Evolutionary conservation across 331 rosid species (phyloP).

Genomic region (Erythrophleum ivorense): DNA sequence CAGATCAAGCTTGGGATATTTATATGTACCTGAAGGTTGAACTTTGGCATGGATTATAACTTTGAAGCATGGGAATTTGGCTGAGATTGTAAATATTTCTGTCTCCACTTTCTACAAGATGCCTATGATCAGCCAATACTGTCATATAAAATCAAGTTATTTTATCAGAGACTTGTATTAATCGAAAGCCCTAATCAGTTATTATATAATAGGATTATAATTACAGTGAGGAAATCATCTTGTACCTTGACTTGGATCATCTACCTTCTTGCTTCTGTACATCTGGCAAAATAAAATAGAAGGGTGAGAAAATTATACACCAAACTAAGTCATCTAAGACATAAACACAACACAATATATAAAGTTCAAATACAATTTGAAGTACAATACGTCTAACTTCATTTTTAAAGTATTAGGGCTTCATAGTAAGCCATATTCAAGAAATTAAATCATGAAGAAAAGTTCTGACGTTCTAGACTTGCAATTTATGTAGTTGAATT

Average conservation of each 20-base stretch:
- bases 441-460: background rate
- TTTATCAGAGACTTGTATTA: slow-evolving; percentile 9
- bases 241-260: slow-evolving; percentile 58
- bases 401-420: background rate
- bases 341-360: too few relatives aligned
- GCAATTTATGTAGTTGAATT: background rate
- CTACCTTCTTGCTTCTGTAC: slow-evolving; percentile 65
- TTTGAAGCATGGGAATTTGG: slow-evolving; percentile 64
- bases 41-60: slow-evolving; percentile 50
- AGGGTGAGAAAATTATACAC: slow-evolving; percentile 1
- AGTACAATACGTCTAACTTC: background rate
- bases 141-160: slow-evolving; percentile 36
- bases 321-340: background rate
- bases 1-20: background rate
- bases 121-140: slow-evolving; percentile 54
- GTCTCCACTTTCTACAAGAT: slow-evolving; percentile 54
- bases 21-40: slow-evolving; percentile 47
- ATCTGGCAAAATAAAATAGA: slow-evolving; percentile 46
- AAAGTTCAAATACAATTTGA: background rate
- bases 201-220: background rate
- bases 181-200: slow-evolving; percentile 44
- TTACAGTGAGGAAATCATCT: background rate
- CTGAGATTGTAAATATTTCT: slow-evolving; percentile 57
- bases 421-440: too few relatives aligned
- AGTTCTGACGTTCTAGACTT: too few relatives aligned